Percentiles rank a stretch among this genome's conserved stretches.
phyloP scores from a whole-genome alignment of 2,329 filamentous ascomycete species.

The Erysiphe pisi region DNA sequence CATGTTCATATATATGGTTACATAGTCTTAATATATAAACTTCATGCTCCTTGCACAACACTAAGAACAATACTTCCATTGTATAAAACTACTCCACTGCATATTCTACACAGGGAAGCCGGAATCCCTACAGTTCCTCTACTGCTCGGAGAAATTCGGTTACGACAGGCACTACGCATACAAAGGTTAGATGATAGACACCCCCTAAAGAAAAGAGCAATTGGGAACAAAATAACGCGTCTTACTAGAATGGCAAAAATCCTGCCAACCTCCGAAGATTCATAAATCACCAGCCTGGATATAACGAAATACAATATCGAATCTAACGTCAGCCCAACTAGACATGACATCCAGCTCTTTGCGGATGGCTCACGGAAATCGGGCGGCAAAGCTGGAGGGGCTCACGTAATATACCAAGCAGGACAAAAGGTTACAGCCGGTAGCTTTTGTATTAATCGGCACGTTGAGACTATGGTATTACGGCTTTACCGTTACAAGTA shows the following conservation, averaged over 20 bases:
- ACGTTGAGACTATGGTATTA: neutral
- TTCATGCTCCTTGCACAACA: too few species aligned
- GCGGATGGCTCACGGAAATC: neutral
- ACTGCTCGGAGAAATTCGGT: neutral
- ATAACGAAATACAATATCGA: too few species aligned
- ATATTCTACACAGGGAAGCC: neutral
- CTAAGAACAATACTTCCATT: neutral
- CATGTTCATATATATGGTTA: too few species aligned
- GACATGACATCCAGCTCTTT: neutral
- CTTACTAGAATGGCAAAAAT: neutral
- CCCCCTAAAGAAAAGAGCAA: neutral
- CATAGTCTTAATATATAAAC: too few species aligned
- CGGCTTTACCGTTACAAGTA: neutral
- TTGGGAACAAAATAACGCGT: neutral
- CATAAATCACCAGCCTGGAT: too few species aligned
- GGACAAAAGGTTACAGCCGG: neutral
- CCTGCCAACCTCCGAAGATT: neutral
- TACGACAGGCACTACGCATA: neutral
- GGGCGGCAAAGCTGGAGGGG: neutral
- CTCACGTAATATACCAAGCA: neutral
- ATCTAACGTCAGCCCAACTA: neutral
- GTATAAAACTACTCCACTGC: neutral
- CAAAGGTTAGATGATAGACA: neutral
- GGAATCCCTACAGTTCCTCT: neutral
- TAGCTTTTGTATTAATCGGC: neutral